Base-by-base conservation (phyloP, 1,284 basidiomycete genomes). In the Boletus sp. region DNA sequence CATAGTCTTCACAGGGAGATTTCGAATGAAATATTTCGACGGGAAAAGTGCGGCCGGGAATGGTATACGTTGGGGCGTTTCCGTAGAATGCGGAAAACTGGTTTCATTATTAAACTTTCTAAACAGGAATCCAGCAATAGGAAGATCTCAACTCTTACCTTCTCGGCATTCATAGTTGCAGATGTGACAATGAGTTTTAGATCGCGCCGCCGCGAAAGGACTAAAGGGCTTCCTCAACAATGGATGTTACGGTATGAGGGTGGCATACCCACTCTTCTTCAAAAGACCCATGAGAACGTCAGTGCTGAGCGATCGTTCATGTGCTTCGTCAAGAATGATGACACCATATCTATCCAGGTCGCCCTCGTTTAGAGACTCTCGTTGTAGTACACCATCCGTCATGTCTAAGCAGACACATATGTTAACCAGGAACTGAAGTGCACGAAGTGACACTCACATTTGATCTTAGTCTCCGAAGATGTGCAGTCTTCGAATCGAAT, bases 401-500 rank as follows among this genome's bases (percentile, higher is more conserved):
- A 98, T 97, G 64, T 91, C 91, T 94, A 53, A n/a, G n/a, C n/a
- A n/a, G n/a, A n/a, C n/a, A n/a, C n/a, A n/a, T n/a, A n/a, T 12
- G 34, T 61, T 3, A 54, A 41, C 13, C 25, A n/a, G 4, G 22
- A 46, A 20, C 2, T n/a, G 46, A 46, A 29, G 49, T 3, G 13
- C 7, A 43, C 30, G n/a, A 19, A 29, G 42, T 7, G 30, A 29
- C 22, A 68, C 81, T 56, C 54, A 92, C 91, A 96, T 72, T 98
- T 98, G 67, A 98, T 96, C 68, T 86, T 92, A 2, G 95, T 99
- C 37, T 92, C 86, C 3, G 84, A 74, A 0, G 87, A 87, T 1
- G 95, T 98, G 62, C 92, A 95, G 64, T 98, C 95, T 68, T 99
- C 95, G 61, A 98, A 98, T 52, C 95, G 91, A 64, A 99, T 98